Evolutionary conservation across 2,329 filamentous ascomycete species (phyloP).

Genomic region (Amauroascus niger): DNA sequence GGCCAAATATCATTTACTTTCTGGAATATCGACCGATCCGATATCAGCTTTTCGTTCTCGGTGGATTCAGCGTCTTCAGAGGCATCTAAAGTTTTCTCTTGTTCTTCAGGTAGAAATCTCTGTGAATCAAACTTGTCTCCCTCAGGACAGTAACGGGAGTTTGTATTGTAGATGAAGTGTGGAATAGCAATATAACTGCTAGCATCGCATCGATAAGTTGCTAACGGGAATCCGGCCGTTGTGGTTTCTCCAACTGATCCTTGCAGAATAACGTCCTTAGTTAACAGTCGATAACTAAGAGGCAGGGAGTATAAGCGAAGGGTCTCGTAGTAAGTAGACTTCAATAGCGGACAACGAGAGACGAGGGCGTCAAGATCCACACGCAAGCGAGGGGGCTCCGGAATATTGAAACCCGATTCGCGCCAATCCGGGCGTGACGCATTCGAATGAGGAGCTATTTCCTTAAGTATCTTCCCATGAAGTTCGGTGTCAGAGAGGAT

Average conservation of each 20-base stretch:
- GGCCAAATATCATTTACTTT: conserved; percentile 1
- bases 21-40: background rate
- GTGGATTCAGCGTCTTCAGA: conserved; percentile 19
- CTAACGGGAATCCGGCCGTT: conserved; percentile 23
- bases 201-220: conserved; percentile 34
- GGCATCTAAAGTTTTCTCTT: conserved; percentile 28
- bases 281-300: conserved; percentile 36
- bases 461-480: conserved; percentile 36
- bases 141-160: conserved; percentile 33
- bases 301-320: conserved; percentile 37
- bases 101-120: conserved; percentile 39
- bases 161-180: conserved; percentile 37
- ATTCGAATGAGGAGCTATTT: conserved; percentile 37
- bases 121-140: conserved; percentile 38
- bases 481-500: conserved; percentile 37
- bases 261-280: conserved; percentile 31
- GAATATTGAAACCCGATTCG: conserved; percentile 35
- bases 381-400: conserved; percentile 36
- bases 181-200: conserved; percentile 39
- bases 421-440: conserved; percentile 30
- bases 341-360: conserved; percentile 39
- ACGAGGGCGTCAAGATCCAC: conserved; percentile 36
- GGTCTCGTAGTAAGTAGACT: conserved; percentile 40
- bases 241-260: conserved; percentile 34
- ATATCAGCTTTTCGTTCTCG: background rate